Evolutionary conservation across 2,329 filamentous ascomycete genomes (phyloP).

Genomic region (Coleophoma crateriformis): DNA sequence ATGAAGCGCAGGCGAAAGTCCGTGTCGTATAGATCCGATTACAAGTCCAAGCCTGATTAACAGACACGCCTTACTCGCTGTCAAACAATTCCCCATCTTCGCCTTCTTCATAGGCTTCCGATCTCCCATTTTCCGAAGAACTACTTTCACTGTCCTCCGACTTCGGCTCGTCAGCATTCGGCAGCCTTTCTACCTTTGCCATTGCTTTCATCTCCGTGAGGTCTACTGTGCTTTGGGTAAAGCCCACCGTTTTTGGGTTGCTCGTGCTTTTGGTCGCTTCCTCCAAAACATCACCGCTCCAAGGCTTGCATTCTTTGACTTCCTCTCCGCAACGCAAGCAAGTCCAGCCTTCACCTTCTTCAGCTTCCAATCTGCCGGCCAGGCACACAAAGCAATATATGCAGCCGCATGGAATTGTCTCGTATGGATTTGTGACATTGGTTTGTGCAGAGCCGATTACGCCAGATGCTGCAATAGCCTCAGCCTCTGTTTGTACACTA

Average conservation of each 20-base stretch:
- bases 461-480: slow-evolving; percentile 68
- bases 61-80: background rate
- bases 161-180: background rate
- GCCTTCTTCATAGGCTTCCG: background rate
- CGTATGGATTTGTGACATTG: slow-evolving; percentile 94
- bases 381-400: slow-evolving; percentile 96
- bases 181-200: background rate
- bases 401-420: slow-evolving; percentile 82
- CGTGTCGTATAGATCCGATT: too few relatives aligned
- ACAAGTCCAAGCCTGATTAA: too few relatives aligned
- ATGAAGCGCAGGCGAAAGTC: too few relatives aligned
- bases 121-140: background rate
- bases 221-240: slow-evolving; percentile 38
- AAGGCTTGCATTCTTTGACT: slow-evolving; percentile 82
- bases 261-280: slow-evolving; percentile 29
- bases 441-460: slow-evolving; percentile 85
- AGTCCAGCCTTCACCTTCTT: slow-evolving; percentile 91
- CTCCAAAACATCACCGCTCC: slow-evolving; percentile 83
- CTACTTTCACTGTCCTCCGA: background rate
- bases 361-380: slow-evolving; percentile 81
- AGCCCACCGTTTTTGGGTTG: slow-evolving; percentile 54
- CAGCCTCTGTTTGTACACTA: slow-evolving; percentile 63
- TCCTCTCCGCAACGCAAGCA: slow-evolving; percentile 84
- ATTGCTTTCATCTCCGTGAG: slow-evolving; percentile 14
- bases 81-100: background rate